phyloP scores from a whole-genome alignment of 257 asterid genomes.

The Marsdenia floribunda region DNA sequence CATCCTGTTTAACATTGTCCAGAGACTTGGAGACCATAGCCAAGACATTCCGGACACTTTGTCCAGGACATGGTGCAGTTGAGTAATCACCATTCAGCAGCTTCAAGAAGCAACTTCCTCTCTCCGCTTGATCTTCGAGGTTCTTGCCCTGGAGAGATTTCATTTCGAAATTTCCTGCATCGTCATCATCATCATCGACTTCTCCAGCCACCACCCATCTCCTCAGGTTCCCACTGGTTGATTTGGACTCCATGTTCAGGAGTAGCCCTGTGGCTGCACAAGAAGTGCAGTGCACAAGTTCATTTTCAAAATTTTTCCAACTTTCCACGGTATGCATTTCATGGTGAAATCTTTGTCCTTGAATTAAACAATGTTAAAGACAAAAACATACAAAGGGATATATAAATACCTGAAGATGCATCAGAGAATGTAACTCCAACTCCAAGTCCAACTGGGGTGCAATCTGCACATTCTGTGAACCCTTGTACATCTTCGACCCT shows the following conservation, averaged over 20 bases:
- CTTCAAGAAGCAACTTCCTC: not conserved
- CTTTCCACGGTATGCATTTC: no score
- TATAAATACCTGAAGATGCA: slow-evolving; percentile 5
- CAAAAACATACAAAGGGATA: not conserved
- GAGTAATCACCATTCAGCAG: not conserved
- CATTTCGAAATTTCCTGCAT: slow-evolving; percentile 3
- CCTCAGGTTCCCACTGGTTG: not conserved
- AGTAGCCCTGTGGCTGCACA: slow-evolving; percentile 3
- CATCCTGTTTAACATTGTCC: not conserved
- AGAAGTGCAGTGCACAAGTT: not conserved
- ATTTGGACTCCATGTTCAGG: not conserved
- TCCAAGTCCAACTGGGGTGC: not conserved
- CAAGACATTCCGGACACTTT: not conserved
- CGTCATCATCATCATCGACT: not conserved
- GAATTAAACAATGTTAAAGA: not conserved
- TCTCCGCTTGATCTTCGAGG: not conserved
- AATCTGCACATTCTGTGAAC: not conserved
- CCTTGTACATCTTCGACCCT: not conserved
- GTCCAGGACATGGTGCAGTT: slow-evolving; percentile 4
- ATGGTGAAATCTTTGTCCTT: not conserved
- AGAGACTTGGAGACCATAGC: slow-evolving; percentile 1
- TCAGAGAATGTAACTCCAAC: not conserved
- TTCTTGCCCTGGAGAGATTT: slow-evolving; percentile 3
- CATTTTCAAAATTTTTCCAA: not conserved
- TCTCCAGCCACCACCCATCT: not conserved